Conservation (phyloP, 2,329 filamentous ascomycete genomes). For the Colletotrichum gloeosporioides region DNA sequence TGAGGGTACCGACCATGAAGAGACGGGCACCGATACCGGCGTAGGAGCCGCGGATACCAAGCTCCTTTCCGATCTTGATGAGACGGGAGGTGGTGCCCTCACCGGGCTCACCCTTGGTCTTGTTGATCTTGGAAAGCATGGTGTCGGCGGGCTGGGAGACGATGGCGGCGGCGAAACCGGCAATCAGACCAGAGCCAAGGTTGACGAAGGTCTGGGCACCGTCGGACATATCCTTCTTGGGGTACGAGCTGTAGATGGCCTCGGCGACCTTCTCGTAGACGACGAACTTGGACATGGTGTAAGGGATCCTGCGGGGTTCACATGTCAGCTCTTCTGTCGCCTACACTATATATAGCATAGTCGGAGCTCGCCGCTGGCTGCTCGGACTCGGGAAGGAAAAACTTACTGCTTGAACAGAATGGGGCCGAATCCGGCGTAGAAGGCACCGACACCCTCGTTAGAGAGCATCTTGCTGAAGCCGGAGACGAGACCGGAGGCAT, state of each 20-base stretch:
- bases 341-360: neutral
- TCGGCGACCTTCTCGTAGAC: slow-evolving; percentile 90
- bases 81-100: slow-evolving; percentile 82
- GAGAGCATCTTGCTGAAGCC: slow-evolving; percentile 85
- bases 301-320: slow-evolving; percentile 69
- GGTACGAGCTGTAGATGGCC: slow-evolving; percentile 69
- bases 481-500: slow-evolving; percentile 78
- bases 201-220: slow-evolving; percentile 80
- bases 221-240: slow-evolving; percentile 74
- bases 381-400: neutral
- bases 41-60: slow-evolving; percentile 80
- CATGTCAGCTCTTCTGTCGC: neutral
- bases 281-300: slow-evolving; percentile 96
- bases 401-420: slow-evolving; percentile 82
- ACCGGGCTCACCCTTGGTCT: slow-evolving; percentile 86
- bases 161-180: slow-evolving; percentile 82
- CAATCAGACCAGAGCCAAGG: slow-evolving; percentile 62
- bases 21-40: slow-evolving; percentile 78
- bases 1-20: slow-evolving; percentile 72
- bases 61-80: slow-evolving; percentile 88
- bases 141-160: slow-evolving; percentile 92
- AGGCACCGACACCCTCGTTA: slow-evolving; percentile 82
- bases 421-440: slow-evolving; percentile 91
- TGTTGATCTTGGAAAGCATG: slow-evolving; percentile 97
- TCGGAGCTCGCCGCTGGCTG: neutral